phyloP scores from a whole-genome alignment of 371 early-diverging fungal species.

The Syncephalastrum monosporum region DNA sequence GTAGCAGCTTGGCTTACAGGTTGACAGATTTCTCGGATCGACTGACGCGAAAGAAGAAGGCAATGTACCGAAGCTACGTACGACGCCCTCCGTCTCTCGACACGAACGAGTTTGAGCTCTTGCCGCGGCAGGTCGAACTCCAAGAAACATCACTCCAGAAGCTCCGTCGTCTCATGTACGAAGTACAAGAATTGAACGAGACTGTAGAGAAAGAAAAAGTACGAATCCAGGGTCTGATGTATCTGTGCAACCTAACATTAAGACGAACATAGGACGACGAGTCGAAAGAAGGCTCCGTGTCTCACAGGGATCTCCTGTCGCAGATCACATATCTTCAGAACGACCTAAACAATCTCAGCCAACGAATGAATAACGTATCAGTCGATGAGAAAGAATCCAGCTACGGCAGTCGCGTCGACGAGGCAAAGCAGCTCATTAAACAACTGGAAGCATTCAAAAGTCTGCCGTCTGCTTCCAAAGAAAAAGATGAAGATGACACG shows the following conservation, averaged over 20 bases:
- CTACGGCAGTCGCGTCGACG: constrained; percentile 41
- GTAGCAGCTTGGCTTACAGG: background rate
- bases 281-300: constrained; percentile 12
- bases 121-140: constrained; percentile 55
- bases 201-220: constrained; percentile 65
- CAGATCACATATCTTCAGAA: constrained; percentile 67
- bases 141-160: constrained; percentile 77
- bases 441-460: constrained; percentile 66
- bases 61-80: constrained; percentile 64
- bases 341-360: constrained; percentile 64
- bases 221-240: background rate
- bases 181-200: constrained; percentile 77
- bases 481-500: constrained; percentile 21
- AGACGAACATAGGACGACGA: background rate
- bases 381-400: constrained; percentile 27
- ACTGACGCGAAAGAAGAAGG: constrained; percentile 60
- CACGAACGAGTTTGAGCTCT: constrained; percentile 62
- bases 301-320: constrained; percentile 61
- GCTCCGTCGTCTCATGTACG: constrained; percentile 76
- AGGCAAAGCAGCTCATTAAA: constrained; percentile 62
- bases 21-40: constrained; percentile 63
- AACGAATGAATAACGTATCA: constrained; percentile 13
- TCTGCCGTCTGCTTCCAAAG: constrained; percentile 13
- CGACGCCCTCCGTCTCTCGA: constrained; percentile 59
- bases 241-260: background rate